Evolutionary conservation across 129 eudicot genomes (phyloP).

Genomic region (Flaveria linearis): DNA sequence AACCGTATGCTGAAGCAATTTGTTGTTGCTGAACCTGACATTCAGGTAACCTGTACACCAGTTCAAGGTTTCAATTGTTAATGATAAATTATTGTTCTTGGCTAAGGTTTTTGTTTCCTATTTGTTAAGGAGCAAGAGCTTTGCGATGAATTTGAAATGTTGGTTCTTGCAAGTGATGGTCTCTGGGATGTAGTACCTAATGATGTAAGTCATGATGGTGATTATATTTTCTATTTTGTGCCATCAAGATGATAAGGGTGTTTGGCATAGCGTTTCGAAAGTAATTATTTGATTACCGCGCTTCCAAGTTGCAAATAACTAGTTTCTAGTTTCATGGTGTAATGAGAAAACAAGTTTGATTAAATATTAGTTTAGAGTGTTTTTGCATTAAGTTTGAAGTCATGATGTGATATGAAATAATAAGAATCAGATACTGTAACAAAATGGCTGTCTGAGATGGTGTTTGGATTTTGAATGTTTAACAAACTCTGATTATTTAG

Average conservation of each 20-base stretch:
- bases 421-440: not conserved
- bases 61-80: not conserved
- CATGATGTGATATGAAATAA: not conserved
- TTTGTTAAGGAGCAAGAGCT: constrained; percentile 66
- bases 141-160: constrained; percentile 62
- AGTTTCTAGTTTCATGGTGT: not conserved
- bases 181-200: constrained; percentile 88
- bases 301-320: not conserved
- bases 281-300: not conserved
- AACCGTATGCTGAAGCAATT: constrained; percentile 86
- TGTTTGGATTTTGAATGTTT: not conserved
- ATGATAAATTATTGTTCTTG: not conserved
- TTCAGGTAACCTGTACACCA: constrained; percentile 49
- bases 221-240: not conserved
- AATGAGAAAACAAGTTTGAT: not conserved
- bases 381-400: not conserved
- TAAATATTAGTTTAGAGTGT: not conserved
- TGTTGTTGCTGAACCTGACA: constrained; percentile 90
- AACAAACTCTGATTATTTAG: not conserved
- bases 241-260: not conserved
- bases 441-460: not conserved
- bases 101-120: not conserved
- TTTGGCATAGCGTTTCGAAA: not conserved
- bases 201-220: constrained; percentile 47
- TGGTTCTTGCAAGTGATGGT: constrained; percentile 91